Evolutionary conservation across 2,329 filamentous ascomycete genomes (phyloP), one percentile per base, ranked within the genome.

Genomic region (Colletotrichum salicis): DNA sequence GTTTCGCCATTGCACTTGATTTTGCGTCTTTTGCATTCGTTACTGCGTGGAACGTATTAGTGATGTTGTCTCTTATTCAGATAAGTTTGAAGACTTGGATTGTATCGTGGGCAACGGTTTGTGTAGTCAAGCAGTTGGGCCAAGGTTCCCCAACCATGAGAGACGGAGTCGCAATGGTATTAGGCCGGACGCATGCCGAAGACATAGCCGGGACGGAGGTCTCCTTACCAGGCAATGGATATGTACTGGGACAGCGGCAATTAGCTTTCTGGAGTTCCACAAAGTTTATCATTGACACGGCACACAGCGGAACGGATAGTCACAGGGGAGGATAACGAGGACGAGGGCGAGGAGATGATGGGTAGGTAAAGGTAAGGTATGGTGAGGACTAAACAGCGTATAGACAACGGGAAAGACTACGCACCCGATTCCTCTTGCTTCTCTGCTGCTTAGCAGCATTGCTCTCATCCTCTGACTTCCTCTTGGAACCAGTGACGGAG

Each of bases 21-120:
- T 80, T 93, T 93, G 70, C 91, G 89, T n/a, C 91, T 86, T 76
- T 93, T 93, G 80, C 91, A 93, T 78, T 93, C 91, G 77, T 93
- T 93, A 76, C 91, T 92, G 68, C 41, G 41, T 48, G 19, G 41
- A 60, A 63, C 48, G 58, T 37, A 59, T 74, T 67, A 75, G 72
- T 61, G 24, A 65, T 31, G 11, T 11, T n/a, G 31, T 37, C 41
- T 12, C 12, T 41, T 11, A 15, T 41, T 10, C 29, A 29, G 12
- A 41, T 24, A 29, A 1, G 27, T 48, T 56, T n/a, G 24, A 55
- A 51, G 37, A 35, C 41, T 48, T 11, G 41, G 11, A n/a, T 45
- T 12, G 5, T 22, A 13, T 54, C 19, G 52, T 29, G 57, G 54
- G 52, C 56, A 51, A 37, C 37, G 11, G 3, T 31, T 19, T 35